Evolutionary conservation across 495 filamentous ascomycete genomes (phyloP), one percentile per base, ranked within the genome.

Genomic region (Penicillium verhagenii): DNA sequence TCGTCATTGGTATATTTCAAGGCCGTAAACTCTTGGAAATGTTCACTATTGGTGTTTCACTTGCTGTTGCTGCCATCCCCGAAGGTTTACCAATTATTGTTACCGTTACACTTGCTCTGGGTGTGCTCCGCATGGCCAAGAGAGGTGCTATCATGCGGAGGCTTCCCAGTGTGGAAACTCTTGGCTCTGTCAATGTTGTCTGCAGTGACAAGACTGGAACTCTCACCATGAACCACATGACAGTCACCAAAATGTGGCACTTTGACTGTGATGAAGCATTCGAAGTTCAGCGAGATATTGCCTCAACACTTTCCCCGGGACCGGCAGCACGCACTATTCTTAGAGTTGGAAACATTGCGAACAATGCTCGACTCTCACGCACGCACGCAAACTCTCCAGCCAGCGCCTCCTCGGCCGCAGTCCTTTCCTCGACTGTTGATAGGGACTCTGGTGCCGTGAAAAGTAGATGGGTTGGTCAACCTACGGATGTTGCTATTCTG

Each of bases 121-220:
- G 94, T 1, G 95, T 97, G 20, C 82, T 97, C 58, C 85, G 93
- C 23, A 99, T 99, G 94, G 91, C 93, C 37, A 90, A 86, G 57
- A 80, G 91, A 57, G 88, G 93, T 44, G 94, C 94, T 4, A 97
- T 97, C 66, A 94, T 99, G 60, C 86, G 94, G 55, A 88, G 87
- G 66, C 86, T 99, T 62, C 94, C 94, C 13, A 96, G 92, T 67
- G 94, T 99, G 4, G 94, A 99, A 61, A 97, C 94, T 4, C 75
- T 99, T n/a, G 94, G 95, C 18, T 96, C 90, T 39, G 94, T 99
- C 26, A 97, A 97, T 68, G 94, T 99, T 43, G 89, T 99, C 24
- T 99, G 94, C 74, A 96, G 90, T 65, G 94, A 99, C 73, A 99
- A 99, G 74, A 99, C 94, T 18, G 89, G 93, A 20, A 98, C 94